These are phyloP conservation scores for Astrephomene gubernaculifera DNA, from an alignment of 139 green algal species.

Conservation along the genomic window DNA sequence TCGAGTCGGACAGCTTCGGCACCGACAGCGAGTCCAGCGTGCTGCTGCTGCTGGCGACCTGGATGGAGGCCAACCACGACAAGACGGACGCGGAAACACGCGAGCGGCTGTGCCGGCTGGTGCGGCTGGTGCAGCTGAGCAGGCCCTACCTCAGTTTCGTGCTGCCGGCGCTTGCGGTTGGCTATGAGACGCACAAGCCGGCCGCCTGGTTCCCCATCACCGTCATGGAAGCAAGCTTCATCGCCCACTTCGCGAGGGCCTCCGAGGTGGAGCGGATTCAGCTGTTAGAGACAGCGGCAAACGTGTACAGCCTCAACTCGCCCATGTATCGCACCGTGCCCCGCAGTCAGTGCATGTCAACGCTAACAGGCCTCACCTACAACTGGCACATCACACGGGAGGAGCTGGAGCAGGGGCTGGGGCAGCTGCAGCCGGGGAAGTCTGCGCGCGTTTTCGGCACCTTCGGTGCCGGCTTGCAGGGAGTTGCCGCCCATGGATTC, in stretches of 20 bases:
- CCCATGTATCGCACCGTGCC: background rate
- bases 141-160: slow-evolving; percentile 9
- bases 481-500: background rate
- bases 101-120: background rate
- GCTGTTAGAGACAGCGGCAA: background rate
- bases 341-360: background rate
- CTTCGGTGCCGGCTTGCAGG: background rate
- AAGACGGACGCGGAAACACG: background rate
- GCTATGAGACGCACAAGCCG: background rate
- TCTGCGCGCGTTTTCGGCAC: background rate
- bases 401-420: background rate
- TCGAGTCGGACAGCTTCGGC: no score
- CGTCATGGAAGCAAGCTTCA: background rate
- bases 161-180: slow-evolving; percentile 1
- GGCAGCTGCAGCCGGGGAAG: background rate
- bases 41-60: no score
- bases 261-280: background rate
- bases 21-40: no score
- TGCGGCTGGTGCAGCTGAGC: slow-evolving; percentile 20
- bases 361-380: background rate
- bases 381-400: background rate
- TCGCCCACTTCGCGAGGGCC: background rate
- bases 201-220: background rate
- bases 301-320: no score
- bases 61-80: background rate